A percentile compares a stretch with the other conserved stretches of the same genome.
These are phyloP conservation scores for Echeveria elegans DNA, from an alignment of 164 flowering plant species.

Conservation along the genomic window DNA sequence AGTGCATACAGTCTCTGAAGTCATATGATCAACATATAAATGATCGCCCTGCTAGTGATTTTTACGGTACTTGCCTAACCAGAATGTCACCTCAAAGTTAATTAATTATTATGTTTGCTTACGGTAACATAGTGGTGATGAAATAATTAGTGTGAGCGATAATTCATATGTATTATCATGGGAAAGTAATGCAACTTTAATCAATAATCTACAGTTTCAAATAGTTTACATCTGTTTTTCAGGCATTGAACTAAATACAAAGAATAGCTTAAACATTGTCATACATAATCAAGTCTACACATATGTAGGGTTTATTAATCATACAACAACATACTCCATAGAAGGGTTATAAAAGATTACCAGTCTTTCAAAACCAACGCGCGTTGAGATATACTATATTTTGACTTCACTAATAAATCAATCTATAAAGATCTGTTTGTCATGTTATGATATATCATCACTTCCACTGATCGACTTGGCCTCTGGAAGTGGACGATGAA, in stretches of 20 bases:
- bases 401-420: not conserved
- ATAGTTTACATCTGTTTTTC: too few species aligned
- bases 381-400: too few species aligned
- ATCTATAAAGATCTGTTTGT: not conserved
- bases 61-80: not conserved
- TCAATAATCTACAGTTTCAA: too few species aligned
- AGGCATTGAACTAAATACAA: too few species aligned
- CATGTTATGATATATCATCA: constrained; percentile 21
- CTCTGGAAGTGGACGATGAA: constrained; percentile 45
- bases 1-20: too few species aligned
- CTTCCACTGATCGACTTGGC: constrained; percentile 69
- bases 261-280: too few species aligned
- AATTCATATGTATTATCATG: not conserved
- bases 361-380: not conserved
- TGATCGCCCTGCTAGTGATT: not conserved
- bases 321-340: not conserved
- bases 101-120: too few species aligned
- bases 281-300: not conserved
- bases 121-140: too few species aligned
- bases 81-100: not conserved
- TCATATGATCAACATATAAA: too few species aligned
- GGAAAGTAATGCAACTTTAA: too few species aligned
- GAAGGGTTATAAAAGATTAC: not conserved
- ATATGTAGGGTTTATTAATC: not conserved
- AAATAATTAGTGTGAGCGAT: not conserved